These are phyloP conservation scores for Microsporum ferrugineum DNA, from an alignment of 2,329 filamentous ascomycete species.

Conservation along the genomic window DNA sequence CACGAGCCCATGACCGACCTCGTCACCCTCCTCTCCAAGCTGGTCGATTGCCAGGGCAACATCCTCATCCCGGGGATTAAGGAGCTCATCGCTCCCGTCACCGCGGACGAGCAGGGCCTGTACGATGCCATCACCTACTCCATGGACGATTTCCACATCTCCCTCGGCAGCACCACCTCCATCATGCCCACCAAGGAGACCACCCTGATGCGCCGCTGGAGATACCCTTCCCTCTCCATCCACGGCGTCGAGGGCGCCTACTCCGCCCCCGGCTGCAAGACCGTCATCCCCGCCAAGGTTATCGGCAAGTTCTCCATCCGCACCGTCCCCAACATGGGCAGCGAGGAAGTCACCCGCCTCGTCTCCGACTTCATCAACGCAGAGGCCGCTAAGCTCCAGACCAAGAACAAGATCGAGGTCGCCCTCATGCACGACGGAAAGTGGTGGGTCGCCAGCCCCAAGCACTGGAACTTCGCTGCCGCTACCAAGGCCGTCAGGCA, in stretches of 20 bases:
- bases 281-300: slow-evolving; percentile 95
- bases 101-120: slow-evolving; percentile 72
- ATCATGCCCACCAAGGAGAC: slow-evolving; percentile 81
- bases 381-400: slow-evolving; percentile 73
- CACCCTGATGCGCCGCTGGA: slow-evolving; percentile 92
- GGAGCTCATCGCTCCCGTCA: slow-evolving; percentile 83
- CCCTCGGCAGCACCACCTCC: slow-evolving; percentile 75
- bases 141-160: slow-evolving; percentile 90
- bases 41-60: slow-evolving; percentile 83
- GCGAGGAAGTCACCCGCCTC: slow-evolving; percentile 70
- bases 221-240: slow-evolving; percentile 83
- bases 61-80: slow-evolving; percentile 90
- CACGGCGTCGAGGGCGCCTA: slow-evolving; percentile 95
- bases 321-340: slow-evolving; percentile 95
- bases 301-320: slow-evolving; percentile 97
- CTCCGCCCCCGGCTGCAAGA: slow-evolving; percentile 87
- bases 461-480: slow-evolving; percentile 97
- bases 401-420: slow-evolving; percentile 83
- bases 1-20: slow-evolving; percentile 99
- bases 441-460: slow-evolving; percentile 96
- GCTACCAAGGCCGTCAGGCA: slow-evolving; percentile 92
- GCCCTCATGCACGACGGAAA: slow-evolving; percentile 82
- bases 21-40: slow-evolving; percentile 63
- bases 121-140: slow-evolving; percentile 87
- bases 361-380: slow-evolving; percentile 76